Evolutionary conservation across 1,284 basidiomycete species (phyloP).

Genomic region (Ustilago curta): DNA sequence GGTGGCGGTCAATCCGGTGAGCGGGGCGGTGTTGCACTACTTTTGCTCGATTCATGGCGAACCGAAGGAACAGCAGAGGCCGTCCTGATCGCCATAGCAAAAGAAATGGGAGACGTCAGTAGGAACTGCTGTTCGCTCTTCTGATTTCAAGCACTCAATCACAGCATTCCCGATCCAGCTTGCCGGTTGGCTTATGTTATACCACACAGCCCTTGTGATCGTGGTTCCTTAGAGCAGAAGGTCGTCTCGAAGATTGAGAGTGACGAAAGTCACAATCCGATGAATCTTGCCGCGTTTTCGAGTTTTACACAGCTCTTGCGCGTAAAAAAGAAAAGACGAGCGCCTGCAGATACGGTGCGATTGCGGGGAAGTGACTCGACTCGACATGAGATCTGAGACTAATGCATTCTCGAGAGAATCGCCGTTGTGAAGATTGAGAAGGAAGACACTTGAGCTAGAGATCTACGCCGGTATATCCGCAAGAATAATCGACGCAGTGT

Average conservation of each 20-base stretch:
- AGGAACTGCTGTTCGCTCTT: too few relatives aligned
- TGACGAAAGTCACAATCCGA: neutral
- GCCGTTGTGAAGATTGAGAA: too few relatives aligned
- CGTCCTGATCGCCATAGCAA: slow-evolving; percentile 5
- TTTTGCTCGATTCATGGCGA: slow-evolving; percentile 56
- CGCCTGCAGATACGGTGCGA: slow-evolving; percentile 6
- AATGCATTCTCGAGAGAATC: too few relatives aligned
- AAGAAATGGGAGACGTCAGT: too few relatives aligned
- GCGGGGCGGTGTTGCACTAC: slow-evolving; percentile 64
- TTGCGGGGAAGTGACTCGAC: slow-evolving; percentile 23
- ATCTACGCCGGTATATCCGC: neutral
- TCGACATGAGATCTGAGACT: too few relatives aligned
- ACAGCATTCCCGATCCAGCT: neutral
- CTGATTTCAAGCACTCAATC: too few relatives aligned
- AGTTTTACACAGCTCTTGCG: slow-evolving; percentile 11
- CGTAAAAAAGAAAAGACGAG: neutral
- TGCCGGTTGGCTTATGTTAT: neutral
- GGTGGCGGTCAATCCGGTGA: slow-evolving; percentile 80
- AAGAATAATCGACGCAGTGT: neutral
- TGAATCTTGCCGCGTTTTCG: slow-evolving; percentile 14
- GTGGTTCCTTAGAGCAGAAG: too few relatives aligned
- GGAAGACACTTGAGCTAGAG: too few relatives aligned
- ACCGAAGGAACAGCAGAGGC: slow-evolving; percentile 27
- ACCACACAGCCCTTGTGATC: too few relatives aligned
- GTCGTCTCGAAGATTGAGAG: neutral